Conservation (phyloP, 345 rosid species). For the Luvunga scandens region DNA sequence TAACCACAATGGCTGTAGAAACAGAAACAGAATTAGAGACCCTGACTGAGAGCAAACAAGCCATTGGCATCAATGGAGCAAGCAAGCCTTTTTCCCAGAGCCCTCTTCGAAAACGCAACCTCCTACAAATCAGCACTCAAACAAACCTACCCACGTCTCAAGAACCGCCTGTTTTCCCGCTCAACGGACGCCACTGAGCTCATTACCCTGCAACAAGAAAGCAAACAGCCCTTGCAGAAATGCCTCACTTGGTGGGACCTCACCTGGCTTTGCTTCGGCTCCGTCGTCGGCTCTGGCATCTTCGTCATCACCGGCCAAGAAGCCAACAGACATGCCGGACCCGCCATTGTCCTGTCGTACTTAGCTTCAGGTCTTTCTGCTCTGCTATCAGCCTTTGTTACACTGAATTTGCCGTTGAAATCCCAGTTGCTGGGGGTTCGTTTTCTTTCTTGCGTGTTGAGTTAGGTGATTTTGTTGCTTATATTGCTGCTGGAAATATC, state of each 20-base stretch:
- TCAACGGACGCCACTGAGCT: slow-evolving; percentile 74
- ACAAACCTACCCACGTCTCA: slow-evolving; percentile 71
- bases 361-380: slow-evolving; percentile 80
- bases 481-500: slow-evolving; percentile 82
- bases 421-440: slow-evolving; percentile 89
- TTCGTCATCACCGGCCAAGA: slow-evolving; percentile 90
- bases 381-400: slow-evolving; percentile 77
- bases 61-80: slow-evolving; percentile 79
- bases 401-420: slow-evolving; percentile 80
- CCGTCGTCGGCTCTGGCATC: slow-evolving; percentile 93
- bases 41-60: slow-evolving; percentile 17
- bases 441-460: slow-evolving; percentile 86
- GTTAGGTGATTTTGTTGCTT: slow-evolving; percentile 80
- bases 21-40: neutral
- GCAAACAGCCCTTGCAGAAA: slow-evolving; percentile 65
- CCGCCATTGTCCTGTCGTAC: slow-evolving; percentile 73
- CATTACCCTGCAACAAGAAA: slow-evolving; percentile 54
- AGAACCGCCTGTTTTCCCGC: slow-evolving; percentile 69
- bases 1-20: neutral
- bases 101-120: slow-evolving; percentile 51
- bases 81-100: slow-evolving; percentile 82
- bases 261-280: slow-evolving; percentile 88
- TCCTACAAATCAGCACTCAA: slow-evolving; percentile 67
- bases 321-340: slow-evolving; percentile 69
- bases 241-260: slow-evolving; percentile 99